These are phyloP conservation scores for Sclerotinia spermophila DNA, from an alignment of 2,329 filamentous ascomycete species.

Conservation along the genomic window DNA sequence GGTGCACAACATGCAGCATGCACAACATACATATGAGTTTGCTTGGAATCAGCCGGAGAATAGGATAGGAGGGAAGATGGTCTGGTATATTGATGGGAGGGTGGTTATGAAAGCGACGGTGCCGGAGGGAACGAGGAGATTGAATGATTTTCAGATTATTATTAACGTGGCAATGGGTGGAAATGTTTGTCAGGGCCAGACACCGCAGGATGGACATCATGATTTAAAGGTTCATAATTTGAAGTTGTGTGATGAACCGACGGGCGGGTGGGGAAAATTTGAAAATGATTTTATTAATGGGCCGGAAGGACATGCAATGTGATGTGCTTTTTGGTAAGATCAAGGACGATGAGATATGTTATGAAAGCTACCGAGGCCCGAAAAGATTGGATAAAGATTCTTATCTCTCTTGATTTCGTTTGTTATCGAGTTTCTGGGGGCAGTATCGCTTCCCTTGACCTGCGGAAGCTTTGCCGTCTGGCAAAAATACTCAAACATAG, in stretches of 20 bases:
- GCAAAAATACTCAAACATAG: neutral
- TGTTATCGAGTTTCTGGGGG: neutral
- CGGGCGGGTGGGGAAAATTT: conserved; percentile 54
- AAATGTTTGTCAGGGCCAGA: conserved; percentile 52
- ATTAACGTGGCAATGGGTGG: conserved; percentile 62
- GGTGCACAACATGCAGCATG: conserved; percentile 45
- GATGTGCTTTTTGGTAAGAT: neutral
- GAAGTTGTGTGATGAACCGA: conserved; percentile 50
- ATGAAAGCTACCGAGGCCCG: neutral
- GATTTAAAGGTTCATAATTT: conserved; percentile 54
- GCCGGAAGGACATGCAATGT: conserved; percentile 20
- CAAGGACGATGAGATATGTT: neutral
- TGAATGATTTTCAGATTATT: conserved; percentile 54
- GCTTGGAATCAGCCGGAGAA: conserved; percentile 50
- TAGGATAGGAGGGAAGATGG: conserved; percentile 44
- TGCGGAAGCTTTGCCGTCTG: neutral
- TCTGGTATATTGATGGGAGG: conserved; percentile 58
- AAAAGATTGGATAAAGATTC: neutral
- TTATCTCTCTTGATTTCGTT: neutral
- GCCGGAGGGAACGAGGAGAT: conserved; percentile 49
- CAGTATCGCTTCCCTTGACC: neutral
- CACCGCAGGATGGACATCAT: conserved; percentile 51
- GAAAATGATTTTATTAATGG: conserved; percentile 45
- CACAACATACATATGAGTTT: conserved; percentile 52
- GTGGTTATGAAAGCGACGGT: conserved; percentile 55